Evolutionary conservation across 306 rosid species (phyloP), one percentile per base, ranked within the genome.

Genomic region (Cucurbita pepo): DNA sequence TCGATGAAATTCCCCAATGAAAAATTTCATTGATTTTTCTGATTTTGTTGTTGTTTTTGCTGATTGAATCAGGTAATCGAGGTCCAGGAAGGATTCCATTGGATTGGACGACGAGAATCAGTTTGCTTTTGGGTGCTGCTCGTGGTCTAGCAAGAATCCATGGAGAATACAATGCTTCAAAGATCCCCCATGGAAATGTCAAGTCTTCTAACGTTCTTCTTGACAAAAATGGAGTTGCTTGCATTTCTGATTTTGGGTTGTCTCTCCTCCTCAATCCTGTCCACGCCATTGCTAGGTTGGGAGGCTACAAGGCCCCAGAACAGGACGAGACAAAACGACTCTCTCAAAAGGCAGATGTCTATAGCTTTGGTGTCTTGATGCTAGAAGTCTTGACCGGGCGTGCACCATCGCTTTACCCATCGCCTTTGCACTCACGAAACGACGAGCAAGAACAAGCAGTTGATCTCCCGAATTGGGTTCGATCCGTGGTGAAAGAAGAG

Each of bases 71-170:
- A 94, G 98, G 96, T 71, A 91, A 95, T 75, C 89, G 99, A 10
- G 99, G 99, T 57, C 95, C 96, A 2, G 99, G 99, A 7, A 85
- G 97, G 70, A 95, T 95, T 75, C 99, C 99, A 14, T 76, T 95
- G 85, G 99, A 95, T 82, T 95, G 99, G 99, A 91, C 99, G 7
- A 95, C 99, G 8, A 86, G 99, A 77, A 91, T 95, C 82, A 95
- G 97, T 84, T 83, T 95, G 80, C 83, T 88, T 38, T 73, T 94
- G 8, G 99, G 96, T 3, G 99, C 99, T 34, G 96, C 99, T 12
- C 86, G 91, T 45, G 99, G 99, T 19, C 87, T 95, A 1, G 92
- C 95, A 4, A 60, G 84, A 79, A 88, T 95, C 66, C 99, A 95
- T 34, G 88, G 79, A 19, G 99, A 91, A 69, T 89, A 84, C 54